These are phyloP conservation scores for Blastomyces parvus DNA, from an alignment of 2,329 filamentous ascomycete genomes.

Conservation along the genomic window DNA sequence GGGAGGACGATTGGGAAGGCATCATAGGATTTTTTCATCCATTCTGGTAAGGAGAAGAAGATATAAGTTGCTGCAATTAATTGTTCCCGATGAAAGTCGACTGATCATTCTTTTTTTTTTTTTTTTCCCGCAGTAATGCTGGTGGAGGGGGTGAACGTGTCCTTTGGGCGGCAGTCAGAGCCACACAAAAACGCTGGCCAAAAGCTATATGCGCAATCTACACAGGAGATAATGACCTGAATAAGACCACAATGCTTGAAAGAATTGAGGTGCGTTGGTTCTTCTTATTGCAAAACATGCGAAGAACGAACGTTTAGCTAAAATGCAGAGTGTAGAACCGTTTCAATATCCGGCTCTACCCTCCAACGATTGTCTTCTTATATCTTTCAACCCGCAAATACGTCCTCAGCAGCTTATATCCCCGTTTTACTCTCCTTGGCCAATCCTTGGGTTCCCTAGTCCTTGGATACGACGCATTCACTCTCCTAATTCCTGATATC, in stretches of 20 bases:
- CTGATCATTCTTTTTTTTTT: neutral
- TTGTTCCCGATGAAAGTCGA: neutral
- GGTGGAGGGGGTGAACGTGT: slow-evolving; percentile 93
- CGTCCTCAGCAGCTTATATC: slow-evolving; percentile 80
- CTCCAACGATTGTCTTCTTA: slow-evolving; percentile 74
- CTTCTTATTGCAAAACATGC: neutral
- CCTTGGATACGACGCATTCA: slow-evolving; percentile 85
- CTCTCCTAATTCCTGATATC: slow-evolving; percentile 81
- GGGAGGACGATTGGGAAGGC: slow-evolving; percentile 61
- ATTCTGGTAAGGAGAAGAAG: slow-evolving; percentile 59
- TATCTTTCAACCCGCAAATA: slow-evolving; percentile 82
- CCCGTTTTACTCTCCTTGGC: slow-evolving; percentile 84
- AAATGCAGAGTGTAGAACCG: slow-evolving; percentile 49
- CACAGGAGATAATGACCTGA: slow-evolving; percentile 84
- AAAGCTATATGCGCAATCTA: slow-evolving; percentile 86
- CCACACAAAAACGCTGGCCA: slow-evolving; percentile 82
- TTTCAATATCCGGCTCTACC: slow-evolving; percentile 85
- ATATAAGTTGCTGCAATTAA: slow-evolving; percentile 8
- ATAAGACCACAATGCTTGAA: slow-evolving; percentile 67
- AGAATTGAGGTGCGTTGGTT: slow-evolving; percentile 54
- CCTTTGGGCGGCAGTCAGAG: slow-evolving; percentile 87
- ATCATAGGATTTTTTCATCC: slow-evolving; percentile 96
- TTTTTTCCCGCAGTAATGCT: slow-evolving; percentile 73
- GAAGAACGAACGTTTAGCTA: slow-evolving; percentile 6
- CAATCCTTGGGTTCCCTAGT: slow-evolving; percentile 84